Evolutionary conservation across 257 asterid genomes (phyloP).

Genomic region (Solanum corneliomulleri): DNA sequence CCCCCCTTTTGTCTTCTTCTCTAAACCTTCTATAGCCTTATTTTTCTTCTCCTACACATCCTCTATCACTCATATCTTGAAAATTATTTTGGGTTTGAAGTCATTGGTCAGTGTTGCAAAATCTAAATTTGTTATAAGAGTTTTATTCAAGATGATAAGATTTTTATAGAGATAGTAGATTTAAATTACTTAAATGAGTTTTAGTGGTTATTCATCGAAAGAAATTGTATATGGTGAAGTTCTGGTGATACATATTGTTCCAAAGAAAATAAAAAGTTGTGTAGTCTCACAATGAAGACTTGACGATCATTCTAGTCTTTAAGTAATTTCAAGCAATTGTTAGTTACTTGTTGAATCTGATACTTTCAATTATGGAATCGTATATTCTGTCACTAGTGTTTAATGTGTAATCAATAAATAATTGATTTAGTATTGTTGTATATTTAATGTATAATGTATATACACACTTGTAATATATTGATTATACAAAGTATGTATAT

Average conservation of each 20-base stretch:
- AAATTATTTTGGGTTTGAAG: background rate
- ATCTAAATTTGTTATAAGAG: background rate
- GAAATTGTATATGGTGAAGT: background rate
- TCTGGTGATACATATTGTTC: background rate
- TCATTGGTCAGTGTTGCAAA: background rate
- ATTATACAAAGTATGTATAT: background rate
- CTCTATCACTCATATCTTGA: background rate
- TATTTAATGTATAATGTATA: too few species aligned
- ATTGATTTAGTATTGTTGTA: too few species aligned
- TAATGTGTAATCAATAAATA: background rate
- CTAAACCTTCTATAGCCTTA: background rate
- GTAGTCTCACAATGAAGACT: background rate
- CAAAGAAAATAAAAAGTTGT: background rate
- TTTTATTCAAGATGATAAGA: background rate
- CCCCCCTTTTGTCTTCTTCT: background rate
- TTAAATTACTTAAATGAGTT: background rate
- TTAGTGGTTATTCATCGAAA: background rate
- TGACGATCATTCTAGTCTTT: background rate
- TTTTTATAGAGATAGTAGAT: background rate
- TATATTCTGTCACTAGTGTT: background rate
- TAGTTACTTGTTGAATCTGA: background rate
- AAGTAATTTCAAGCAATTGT: background rate
- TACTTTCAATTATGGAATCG: background rate
- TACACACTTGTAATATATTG: background rate
- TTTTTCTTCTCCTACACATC: background rate